These are phyloP conservation scores for Amanita rimosa DNA, from an alignment of 768 basidiomycete species.

Conservation along the genomic window DNA sequence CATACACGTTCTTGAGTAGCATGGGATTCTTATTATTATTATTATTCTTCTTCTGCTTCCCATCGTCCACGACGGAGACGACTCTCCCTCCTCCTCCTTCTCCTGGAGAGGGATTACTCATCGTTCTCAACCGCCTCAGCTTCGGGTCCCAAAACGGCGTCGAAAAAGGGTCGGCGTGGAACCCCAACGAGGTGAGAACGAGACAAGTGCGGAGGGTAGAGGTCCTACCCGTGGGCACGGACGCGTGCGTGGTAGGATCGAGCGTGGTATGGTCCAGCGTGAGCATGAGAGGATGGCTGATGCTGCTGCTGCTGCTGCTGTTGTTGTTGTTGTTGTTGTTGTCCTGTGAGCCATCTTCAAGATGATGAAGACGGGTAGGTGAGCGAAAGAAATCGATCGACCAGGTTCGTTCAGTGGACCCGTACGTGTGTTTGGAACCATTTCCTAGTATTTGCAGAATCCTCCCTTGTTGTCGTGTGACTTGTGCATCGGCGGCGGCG, in stretches of 20 bases:
- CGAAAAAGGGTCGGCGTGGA: constrained; percentile 48
- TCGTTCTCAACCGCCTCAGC: constrained; percentile 44
- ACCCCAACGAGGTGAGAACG: constrained; percentile 83
- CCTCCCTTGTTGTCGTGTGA: constrained; percentile 56
- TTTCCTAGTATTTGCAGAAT: constrained; percentile 54
- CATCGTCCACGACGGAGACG: neutral
- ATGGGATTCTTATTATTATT: no score
- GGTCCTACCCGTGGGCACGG: constrained; percentile 43
- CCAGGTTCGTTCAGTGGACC: constrained; percentile 56
- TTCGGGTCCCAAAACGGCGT: constrained; percentile 44
- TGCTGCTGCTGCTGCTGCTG: neutral
- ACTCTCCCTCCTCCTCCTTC: constrained; percentile 21
- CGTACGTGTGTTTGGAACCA: constrained; percentile 41
- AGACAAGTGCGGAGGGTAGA: constrained; percentile 47
- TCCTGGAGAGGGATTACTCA: no score
- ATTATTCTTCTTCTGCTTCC: neutral
- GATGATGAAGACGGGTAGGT: constrained; percentile 50
- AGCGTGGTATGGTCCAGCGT: constrained; percentile 51
- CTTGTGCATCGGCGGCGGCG: constrained; percentile 9
- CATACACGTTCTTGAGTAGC: constrained; percentile 42
- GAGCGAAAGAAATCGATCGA: constrained; percentile 73
- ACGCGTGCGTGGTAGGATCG: constrained; percentile 29
- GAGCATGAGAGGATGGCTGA: constrained; percentile 19
- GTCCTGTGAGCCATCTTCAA: no score
- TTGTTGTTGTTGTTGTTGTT: no score